Percentiles rank a stretch among this genome's conserved stretches.
phyloP scores from a whole-genome alignment of 441 rosid species.

The Bocquillonia castaneifolia region DNA sequence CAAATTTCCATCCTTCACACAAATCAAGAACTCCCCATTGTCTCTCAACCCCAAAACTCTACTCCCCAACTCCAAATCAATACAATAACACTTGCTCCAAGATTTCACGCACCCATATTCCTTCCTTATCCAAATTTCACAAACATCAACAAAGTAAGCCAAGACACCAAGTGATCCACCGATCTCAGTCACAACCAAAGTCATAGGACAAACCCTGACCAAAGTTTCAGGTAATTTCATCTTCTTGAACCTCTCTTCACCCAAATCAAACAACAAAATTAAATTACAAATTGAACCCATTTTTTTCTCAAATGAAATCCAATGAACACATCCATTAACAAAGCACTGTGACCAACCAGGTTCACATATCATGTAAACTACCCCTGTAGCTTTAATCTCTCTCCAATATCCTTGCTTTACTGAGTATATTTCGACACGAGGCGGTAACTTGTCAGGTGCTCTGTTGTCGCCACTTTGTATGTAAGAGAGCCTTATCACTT shows the following conservation, averaged over 20 bases:
- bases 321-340: conserved; percentile 2
- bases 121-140: conserved; percentile 8
- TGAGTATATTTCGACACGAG: background rate
- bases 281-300: background rate
- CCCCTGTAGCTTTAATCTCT: background rate
- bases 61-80: background rate
- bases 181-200: background rate
- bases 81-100: background rate
- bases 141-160: background rate
- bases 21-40: background rate
- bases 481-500: conserved; percentile 7
- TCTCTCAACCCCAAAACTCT: background rate
- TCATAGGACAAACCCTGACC: background rate
- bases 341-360: background rate
- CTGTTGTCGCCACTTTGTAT: background rate
- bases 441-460: background rate
- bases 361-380: background rate
- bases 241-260: background rate
- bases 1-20: background rate
- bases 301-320: background rate
- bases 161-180: background rate
- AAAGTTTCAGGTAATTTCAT: background rate
- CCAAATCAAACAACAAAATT: conserved; percentile 10
- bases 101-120: conserved; percentile 2
- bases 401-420: background rate